Base-by-base conservation (phyloP, 1,139 yeast species). In the Scheffersomyces illinoinensis region DNA sequence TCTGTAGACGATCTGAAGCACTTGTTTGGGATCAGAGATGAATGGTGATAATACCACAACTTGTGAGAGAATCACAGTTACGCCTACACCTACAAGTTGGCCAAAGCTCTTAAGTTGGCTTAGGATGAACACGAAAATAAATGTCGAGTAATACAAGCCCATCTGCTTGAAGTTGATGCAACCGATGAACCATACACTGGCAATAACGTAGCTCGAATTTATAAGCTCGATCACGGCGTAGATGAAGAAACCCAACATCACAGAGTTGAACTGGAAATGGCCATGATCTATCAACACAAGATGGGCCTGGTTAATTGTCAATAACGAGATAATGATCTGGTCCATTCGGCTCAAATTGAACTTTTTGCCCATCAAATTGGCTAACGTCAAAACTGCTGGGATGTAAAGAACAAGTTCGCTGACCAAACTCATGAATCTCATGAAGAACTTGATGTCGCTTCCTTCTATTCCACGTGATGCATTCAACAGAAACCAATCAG, bases 141-240 rank as follows among this genome's bases (percentile, higher is more conserved):
- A 88, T 10, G 98, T 97, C 0, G 98, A 86, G 73, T 93, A 96
- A 74, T 93, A 95, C 53, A 96, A 78, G 0, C 97, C 92, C 99
- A 95, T 95, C 69, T 95, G 99, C 72, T 96, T 95, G 79, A 93
- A 96, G 54, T 90, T 84, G 18, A 96, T 77, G 4, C 97, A 85
- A 53, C 87, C 71, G 2, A 93, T 89, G 72, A 93, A 95, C 78
- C 90, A 87, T 3, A 90, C 75, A n/a, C 97, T 88, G 0, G 96
- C 96, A 52, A 88, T 66, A 3, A 86, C 79, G 58, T 87, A 82
- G 66, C 86, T 85, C 50, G 87, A 90, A 59, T 86, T 84, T 52
- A 90, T 73, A 56, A 93, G 77, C 63, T 88, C 88, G 58, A 86
- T 85, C 49, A 93, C 76, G 0, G 96, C 82, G 62, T 87, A 78